Evolutionary conservation across 768 basidiomycete species (phyloP).

Genomic region (Lentinula detonsa): DNA sequence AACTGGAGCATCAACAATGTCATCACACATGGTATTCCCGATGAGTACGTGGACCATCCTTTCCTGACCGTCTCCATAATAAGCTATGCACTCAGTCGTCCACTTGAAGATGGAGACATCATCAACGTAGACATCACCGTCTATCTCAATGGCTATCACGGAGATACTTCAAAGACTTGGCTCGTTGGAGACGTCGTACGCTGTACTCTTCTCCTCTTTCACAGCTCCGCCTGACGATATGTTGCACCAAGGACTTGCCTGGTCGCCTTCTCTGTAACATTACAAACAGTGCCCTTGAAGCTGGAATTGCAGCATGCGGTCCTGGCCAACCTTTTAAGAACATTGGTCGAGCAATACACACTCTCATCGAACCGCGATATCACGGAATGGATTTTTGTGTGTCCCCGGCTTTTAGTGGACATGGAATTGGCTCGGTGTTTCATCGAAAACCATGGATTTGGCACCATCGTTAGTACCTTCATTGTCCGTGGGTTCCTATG

Average conservation of each 20-base stretch:
- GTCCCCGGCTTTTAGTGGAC: constrained; percentile 72
- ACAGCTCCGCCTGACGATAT: not conserved
- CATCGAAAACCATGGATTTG: constrained; percentile 81
- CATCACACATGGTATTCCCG: constrained; percentile 85
- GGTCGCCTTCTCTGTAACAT: constrained; percentile 61
- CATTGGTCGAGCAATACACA: constrained; percentile 70
- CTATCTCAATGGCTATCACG: constrained; percentile 79
- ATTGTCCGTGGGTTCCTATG: not conserved
- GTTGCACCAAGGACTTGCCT: constrained; percentile 50
- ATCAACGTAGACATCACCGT: constrained; percentile 87
- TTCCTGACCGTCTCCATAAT: not conserved
- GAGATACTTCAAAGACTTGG: constrained; percentile 85
- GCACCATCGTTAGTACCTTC: constrained; percentile 52
- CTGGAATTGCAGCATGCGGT: constrained; percentile 70
- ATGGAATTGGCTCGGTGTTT: constrained; percentile 81
- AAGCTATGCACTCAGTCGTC: constrained; percentile 44
- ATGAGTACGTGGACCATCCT: constrained; percentile 51
- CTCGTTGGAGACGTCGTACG: constrained; percentile 73
- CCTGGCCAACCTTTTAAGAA: constrained; percentile 62
- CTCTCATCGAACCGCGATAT: constrained; percentile 22
- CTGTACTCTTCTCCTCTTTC: not conserved
- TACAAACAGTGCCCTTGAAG: constrained; percentile 59
- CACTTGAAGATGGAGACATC: constrained; percentile 77
- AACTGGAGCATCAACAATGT: constrained; percentile 80
- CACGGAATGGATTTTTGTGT: constrained; percentile 45